phyloP scores from a whole-genome alignment of 2,329 filamentous ascomycete species.

The Claviceps arundinis region DNA sequence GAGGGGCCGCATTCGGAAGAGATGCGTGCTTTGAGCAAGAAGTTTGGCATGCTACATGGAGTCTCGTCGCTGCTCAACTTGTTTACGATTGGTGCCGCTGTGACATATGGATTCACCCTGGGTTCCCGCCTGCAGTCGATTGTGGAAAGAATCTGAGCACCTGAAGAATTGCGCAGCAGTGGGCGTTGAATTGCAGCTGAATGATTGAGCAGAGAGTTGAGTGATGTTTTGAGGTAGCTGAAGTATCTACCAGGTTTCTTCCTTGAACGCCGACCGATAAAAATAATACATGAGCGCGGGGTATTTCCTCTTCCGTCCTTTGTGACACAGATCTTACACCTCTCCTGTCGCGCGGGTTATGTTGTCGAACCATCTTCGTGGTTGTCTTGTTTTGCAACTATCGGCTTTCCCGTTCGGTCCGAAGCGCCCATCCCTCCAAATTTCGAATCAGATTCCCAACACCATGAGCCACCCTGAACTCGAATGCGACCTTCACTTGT shows the following conservation, averaged over 20 bases:
- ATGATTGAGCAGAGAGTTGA: too few relatives aligned
- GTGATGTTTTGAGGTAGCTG: neutral
- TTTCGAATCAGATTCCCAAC: neutral
- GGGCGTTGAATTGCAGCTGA: too few relatives aligned
- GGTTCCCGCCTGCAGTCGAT: conserved; percentile 44
- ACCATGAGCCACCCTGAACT: too few relatives aligned
- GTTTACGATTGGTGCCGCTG: conserved; percentile 49
- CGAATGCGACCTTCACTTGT: neutral
- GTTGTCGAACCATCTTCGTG: neutral
- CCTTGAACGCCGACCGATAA: neutral
- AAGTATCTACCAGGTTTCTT: neutral
- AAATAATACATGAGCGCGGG: neutral
- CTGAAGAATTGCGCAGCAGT: too few relatives aligned
- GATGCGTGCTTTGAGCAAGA: conserved; percentile 69
- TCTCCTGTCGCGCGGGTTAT: neutral
- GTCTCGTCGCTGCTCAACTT: conserved; percentile 71
- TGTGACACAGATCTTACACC: neutral
- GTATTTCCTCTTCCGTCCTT: too few relatives aligned
- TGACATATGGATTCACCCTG: conserved; percentile 69
- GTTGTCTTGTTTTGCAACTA: neutral
- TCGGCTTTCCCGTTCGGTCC: neutral
- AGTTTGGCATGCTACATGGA: conserved; percentile 69
- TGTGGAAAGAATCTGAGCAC: conserved; percentile 7
- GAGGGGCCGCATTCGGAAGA: conserved; percentile 66
- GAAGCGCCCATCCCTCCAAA: neutral